A percentile compares a stretch with the other conserved stretches of the same genome.
Evolutionary conservation across 1,284 basidiomycete genomes (phyloP).

Genomic region (Spongiforma sp.): DNA sequence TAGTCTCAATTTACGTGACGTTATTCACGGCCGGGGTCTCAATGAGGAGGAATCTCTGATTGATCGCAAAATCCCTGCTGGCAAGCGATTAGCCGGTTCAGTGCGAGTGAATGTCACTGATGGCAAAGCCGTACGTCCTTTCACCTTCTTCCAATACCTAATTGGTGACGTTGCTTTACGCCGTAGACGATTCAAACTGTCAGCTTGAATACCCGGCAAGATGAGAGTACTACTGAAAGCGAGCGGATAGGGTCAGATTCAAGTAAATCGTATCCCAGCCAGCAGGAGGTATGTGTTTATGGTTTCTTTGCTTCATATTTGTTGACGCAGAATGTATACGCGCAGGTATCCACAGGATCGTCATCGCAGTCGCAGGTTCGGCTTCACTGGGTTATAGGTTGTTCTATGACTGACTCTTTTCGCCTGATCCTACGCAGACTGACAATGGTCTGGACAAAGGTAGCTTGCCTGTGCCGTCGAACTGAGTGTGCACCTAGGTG

Average conservation of each 20-base stretch:
- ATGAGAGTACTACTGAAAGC: constrained; percentile 18
- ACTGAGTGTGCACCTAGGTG: background rate
- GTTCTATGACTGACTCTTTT: background rate
- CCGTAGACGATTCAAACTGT: constrained; percentile 25
- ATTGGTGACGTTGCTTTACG: background rate
- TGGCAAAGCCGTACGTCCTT: constrained; percentile 25
- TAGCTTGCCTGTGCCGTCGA: constrained; percentile 10
- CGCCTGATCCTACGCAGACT: constrained; percentile 6
- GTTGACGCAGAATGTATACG: constrained; percentile 20
- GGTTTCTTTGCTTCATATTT: background rate
- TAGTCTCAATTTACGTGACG: constrained; percentile 42
- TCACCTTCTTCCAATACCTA: background rate
- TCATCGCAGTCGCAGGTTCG: constrained; percentile 30
- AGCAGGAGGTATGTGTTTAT: constrained; percentile 11
- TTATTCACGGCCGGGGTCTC: constrained; percentile 38
- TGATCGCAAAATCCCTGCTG: constrained; percentile 4
- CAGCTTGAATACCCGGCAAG: constrained; percentile 8
- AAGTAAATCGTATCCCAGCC: constrained; percentile 23
- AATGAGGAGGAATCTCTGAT: constrained; percentile 39
- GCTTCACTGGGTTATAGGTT: background rate
- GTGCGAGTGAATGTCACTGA: constrained; percentile 22
- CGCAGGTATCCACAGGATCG: constrained; percentile 21
- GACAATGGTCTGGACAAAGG: constrained; percentile 18
- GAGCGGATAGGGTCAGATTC: constrained; percentile 17
- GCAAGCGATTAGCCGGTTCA: constrained; percentile 3